Evolutionary conservation across 1,139 yeast genomes (phyloP), one percentile per base, ranked within the genome.

Genomic region (Yamadazyma jaroonii): DNA sequence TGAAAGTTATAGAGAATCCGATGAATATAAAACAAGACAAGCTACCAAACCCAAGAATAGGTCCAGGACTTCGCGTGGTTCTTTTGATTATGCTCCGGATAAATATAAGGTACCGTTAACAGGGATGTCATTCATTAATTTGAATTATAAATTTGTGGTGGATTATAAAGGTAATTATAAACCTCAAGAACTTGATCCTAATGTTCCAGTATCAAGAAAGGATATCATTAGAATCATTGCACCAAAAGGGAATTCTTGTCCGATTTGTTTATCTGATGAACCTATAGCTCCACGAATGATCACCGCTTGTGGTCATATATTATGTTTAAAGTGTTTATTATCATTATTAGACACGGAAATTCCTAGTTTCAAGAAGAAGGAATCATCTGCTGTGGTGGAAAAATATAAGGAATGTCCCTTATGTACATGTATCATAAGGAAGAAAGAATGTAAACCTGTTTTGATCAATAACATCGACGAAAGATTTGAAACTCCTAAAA

Each of bases 201-300:
- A 89, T 53, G 62, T 79, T 6, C 84, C 88, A 0, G 67, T 92
- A 3, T 77, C 83, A 7, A 71, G 77, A 46, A 67, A 70, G 3
- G 71, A 77, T 32, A 81, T 92, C 4, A 62, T 84, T 28, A 69
- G 96, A 37, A 87, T 92, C 3, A 59, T 88, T 14, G 83, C 79
- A 0, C 85, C 94, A 9, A 77, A 72, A 46, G 86, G 89, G 10
- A 77, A 82, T 39, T 78, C 81, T 37, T 94, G 99, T 56, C 97
- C 98, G 1, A 92, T 94, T 26, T 94, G 99, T 57, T 67, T 92
- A 12, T 75, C 84, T 24, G 95, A 86, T 38, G 83, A 81, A 14
- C 85, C 92, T 8, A 75, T 85, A 27, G 97, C 97, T 0, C 97
- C 98, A 1, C 68, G 97, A 39, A 94, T 94, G 97, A 79, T 89